Evolutionary conservation across 140 eudicot genomes (phyloP).

Genomic region (Artemisia princeps): DNA sequence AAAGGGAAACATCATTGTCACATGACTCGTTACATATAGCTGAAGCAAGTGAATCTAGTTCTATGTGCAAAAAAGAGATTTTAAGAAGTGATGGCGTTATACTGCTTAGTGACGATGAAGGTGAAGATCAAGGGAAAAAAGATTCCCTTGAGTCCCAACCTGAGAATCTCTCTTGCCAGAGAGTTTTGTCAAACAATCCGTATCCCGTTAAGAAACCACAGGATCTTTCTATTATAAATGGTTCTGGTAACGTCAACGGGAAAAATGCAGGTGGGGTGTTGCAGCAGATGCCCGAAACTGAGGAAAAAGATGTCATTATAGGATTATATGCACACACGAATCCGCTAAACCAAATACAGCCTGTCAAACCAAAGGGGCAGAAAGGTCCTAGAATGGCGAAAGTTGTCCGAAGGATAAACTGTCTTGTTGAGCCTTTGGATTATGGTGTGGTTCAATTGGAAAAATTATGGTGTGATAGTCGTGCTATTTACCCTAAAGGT

Average conservation of each 20-base stretch:
- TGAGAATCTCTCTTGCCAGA: constrained; percentile 30
- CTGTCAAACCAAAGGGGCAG: constrained; percentile 44
- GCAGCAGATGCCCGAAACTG: constrained; percentile 28
- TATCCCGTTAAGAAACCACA: constrained; percentile 12
- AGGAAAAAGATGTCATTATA: constrained; percentile 36
- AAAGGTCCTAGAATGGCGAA: constrained; percentile 97
- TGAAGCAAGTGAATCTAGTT: not conserved
- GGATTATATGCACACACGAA: constrained; percentile 37
- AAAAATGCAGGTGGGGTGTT: constrained; percentile 21
- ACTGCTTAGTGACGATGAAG: constrained; percentile 81
- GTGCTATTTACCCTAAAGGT: constrained; percentile 93
- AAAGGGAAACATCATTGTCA: constrained; percentile 20
- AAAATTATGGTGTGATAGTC: constrained; percentile 72
- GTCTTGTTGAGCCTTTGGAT: constrained; percentile 69
- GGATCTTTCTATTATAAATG: constrained; percentile 26
- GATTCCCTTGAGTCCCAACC: constrained; percentile 21
- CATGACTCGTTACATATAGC: constrained; percentile 22
- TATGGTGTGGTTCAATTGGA: constrained; percentile 63
- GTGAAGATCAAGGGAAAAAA: constrained; percentile 37
- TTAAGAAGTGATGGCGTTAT: constrained; percentile 29
- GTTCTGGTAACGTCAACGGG: constrained; percentile 25
- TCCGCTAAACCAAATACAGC: constrained; percentile 31
- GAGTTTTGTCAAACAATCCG: constrained; percentile 6
- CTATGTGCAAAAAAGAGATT: not conserved
- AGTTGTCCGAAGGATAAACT: constrained; percentile 77